These are phyloP conservation scores for Plasmopara halstedii DNA, from an alignment of 352 stramenopile species.

Conservation along the genomic window DNA sequence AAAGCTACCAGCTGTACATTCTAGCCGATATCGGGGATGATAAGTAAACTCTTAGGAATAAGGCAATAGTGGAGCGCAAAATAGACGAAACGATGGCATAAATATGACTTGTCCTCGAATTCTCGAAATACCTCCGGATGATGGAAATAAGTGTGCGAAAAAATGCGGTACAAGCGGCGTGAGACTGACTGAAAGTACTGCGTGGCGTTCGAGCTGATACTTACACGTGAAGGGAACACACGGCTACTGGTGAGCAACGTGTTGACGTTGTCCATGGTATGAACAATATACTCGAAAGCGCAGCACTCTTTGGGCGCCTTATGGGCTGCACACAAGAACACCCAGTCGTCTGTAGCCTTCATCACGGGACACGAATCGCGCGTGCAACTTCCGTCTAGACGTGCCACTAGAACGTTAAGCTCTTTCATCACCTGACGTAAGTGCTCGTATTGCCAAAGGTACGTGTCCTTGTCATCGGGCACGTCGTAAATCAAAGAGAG, in stretches of 20 bases:
- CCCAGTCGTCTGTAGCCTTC: constrained; percentile 83
- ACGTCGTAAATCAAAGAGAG: constrained; percentile 63
- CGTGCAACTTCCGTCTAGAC: constrained; percentile 59
- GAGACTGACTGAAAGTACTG: constrained; percentile 85
- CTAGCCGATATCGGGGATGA: constrained; percentile 70
- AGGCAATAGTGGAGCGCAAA: constrained; percentile 72
- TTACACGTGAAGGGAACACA: constrained; percentile 72
- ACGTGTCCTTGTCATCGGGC: constrained; percentile 72
- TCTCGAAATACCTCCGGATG: constrained; percentile 66
- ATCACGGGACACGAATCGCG: constrained; percentile 64
- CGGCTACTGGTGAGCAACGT: constrained; percentile 74
- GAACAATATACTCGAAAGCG: constrained; percentile 80
- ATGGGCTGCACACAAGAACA: constrained; percentile 78
- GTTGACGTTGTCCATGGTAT: constrained; percentile 85
- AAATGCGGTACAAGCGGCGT: constrained; percentile 73
- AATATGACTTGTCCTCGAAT: constrained; percentile 64
- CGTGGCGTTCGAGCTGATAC: constrained; percentile 68
- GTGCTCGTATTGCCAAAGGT: constrained; percentile 83
- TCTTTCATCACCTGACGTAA: constrained; percentile 81
- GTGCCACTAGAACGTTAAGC: constrained; percentile 66
- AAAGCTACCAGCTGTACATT: not conserved
- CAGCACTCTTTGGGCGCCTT: constrained; percentile 78
- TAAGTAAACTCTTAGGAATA: constrained; percentile 77
- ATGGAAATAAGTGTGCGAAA: constrained; percentile 82
- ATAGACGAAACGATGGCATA: constrained; percentile 82